Conservation (phyloP, 2,329 filamentous ascomycete species). For the Beauveria medogensis region DNA sequence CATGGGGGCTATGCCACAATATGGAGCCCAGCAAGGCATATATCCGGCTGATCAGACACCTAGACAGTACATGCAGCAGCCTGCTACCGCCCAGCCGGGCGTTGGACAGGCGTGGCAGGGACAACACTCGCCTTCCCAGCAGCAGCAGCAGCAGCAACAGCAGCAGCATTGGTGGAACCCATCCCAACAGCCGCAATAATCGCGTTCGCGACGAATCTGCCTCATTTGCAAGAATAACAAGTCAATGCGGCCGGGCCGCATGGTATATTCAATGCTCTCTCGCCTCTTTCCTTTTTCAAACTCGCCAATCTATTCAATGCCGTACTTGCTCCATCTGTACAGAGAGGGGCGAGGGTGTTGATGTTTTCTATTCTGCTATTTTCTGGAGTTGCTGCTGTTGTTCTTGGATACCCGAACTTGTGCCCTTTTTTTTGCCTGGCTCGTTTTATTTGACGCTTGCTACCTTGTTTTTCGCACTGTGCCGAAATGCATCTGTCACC, state of each 20-base stretch:
- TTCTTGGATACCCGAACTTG: slow-evolving; percentile 28
- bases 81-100: slow-evolving; percentile 34
- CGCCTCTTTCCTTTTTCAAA: neutral
- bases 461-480: neutral
- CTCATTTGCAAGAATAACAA: neutral
- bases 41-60: slow-evolving; percentile 56
- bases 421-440: slow-evolving; percentile 19
- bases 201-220: neutral
- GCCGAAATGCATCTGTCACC: neutral
- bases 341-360: neutral
- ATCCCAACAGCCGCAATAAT: slow-evolving; percentile 13
- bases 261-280: neutral
- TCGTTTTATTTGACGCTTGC: neutral
- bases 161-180: slow-evolving; percentile 13
- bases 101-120: slow-evolving; percentile 46
- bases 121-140: slow-evolving; percentile 48
- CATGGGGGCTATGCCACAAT: slow-evolving; percentile 49
- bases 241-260: neutral
- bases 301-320: neutral
- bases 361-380: slow-evolving; percentile 11
- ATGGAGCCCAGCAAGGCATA: slow-evolving; percentile 48
- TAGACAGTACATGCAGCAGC: slow-evolving; percentile 59
- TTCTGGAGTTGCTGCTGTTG: slow-evolving; percentile 20
- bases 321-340: neutral
- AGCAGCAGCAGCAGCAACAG: slow-evolving; percentile 7